Conservation (phyloP, 148 eudicot species). For the Selenicereus undatus region DNA sequence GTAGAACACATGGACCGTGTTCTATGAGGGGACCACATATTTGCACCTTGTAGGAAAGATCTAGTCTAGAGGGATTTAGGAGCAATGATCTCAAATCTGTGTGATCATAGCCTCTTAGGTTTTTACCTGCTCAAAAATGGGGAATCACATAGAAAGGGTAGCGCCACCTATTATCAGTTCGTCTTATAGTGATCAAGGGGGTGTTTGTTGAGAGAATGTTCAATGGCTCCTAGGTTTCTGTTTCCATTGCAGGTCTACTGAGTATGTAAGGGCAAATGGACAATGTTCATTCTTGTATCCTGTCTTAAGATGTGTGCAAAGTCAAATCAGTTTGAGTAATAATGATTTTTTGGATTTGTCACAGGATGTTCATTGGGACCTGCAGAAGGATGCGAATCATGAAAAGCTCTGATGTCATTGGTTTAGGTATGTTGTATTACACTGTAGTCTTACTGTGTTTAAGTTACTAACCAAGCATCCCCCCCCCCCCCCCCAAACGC, state of each 20-base stretch:
- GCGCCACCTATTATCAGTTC: not conserved
- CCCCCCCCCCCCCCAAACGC: too few species aligned
- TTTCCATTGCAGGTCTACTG: not conserved
- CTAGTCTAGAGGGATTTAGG: too few species aligned
- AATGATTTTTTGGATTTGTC: not conserved
- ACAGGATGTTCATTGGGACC: conserved; percentile 28
- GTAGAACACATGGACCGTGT: too few species aligned
- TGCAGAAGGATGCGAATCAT: conserved; percentile 34
- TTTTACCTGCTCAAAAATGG: not conserved
- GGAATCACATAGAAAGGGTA: not conserved
- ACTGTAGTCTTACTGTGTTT: not conserved
- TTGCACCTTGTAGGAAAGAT: too few species aligned
- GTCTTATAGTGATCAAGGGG: too few species aligned
- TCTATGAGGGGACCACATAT: too few species aligned
- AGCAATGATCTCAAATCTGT: not conserved
- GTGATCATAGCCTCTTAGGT: not conserved
- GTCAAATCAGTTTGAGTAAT: not conserved
- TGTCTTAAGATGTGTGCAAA: not conserved
- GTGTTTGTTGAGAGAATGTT: not conserved
- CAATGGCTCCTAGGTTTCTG: not conserved
- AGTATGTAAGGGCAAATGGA: not conserved
- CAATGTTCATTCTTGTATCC: not conserved
- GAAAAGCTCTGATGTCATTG: conserved; percentile 38
- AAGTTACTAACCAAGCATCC: not conserved
- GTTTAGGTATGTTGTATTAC: conserved; percentile 25